A percentile compares a stretch with the other conserved stretches of the same genome.
phyloP scores from a whole-genome alignment of 495 filamentous ascomycete genomes.

The Elaphomyces granulatus region DNA sequence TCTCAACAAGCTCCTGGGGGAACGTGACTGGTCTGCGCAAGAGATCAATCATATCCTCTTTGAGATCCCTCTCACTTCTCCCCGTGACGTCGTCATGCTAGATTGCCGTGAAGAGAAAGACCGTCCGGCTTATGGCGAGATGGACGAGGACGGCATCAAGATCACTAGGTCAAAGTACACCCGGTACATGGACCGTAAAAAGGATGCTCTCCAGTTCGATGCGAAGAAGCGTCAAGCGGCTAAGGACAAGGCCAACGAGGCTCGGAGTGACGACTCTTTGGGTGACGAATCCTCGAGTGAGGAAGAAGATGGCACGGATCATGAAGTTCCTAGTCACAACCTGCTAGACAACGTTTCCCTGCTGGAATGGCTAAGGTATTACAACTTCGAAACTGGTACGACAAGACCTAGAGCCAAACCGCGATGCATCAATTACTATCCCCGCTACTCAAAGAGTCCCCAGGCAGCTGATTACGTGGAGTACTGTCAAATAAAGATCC shows the following conservation, averaged over 20 bases:
- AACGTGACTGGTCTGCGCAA: constrained; percentile 2
- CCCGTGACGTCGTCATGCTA: neutral
- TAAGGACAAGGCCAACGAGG: neutral
- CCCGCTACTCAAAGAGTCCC: neutral
- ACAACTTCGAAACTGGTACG: neutral
- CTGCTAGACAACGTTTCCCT: neutral
- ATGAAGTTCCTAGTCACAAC: neutral
- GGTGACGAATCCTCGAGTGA: neutral
- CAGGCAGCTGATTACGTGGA: neutral
- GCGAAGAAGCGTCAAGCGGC: neutral
- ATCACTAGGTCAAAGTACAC: neutral
- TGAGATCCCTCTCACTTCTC: neutral
- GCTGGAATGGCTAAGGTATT: neutral
- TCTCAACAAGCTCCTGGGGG: constrained; percentile 1
- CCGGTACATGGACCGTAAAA: neutral
- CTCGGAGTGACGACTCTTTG: neutral
- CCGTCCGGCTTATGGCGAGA: neutral
- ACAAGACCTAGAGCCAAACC: neutral
- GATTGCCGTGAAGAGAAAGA: neutral
- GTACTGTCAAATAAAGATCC: too few relatives aligned
- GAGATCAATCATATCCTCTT: constrained; percentile 1
- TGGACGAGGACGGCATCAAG: neutral
- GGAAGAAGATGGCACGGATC: neutral
- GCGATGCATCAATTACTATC: neutral
- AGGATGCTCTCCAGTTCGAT: neutral